Evolutionary conservation across 2,329 filamentous ascomycete genomes (phyloP).

Genomic region (Dactylellina leptospora): DNA sequence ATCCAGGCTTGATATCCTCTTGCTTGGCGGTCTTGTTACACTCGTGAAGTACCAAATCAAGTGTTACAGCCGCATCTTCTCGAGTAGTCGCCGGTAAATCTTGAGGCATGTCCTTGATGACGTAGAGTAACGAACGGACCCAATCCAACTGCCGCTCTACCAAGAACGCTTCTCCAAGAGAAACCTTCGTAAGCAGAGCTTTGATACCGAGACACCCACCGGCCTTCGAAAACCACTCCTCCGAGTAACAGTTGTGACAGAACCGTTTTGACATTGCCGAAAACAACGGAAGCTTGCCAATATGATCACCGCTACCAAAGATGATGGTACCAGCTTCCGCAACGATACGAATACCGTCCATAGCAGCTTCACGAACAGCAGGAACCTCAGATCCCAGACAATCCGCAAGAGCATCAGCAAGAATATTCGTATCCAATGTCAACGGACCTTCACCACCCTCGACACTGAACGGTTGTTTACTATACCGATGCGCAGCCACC

Average conservation of each 20-base stretch:
- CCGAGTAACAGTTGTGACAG: slow-evolving; percentile 93
- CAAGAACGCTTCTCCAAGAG: slow-evolving; percentile 85
- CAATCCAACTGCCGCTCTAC: slow-evolving; percentile 84
- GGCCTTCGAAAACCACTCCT: slow-evolving; percentile 98
- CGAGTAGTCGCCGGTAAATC: slow-evolving; percentile 92
- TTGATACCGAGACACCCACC: slow-evolving; percentile 91
- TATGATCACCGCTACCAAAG: slow-evolving; percentile 76
- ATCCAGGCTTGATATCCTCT: slow-evolving; percentile 76
- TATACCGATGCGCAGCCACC: slow-evolving; percentile 81
- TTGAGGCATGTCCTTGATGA: slow-evolving; percentile 96
- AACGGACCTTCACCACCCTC: slow-evolving; percentile 85
- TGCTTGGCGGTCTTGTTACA: slow-evolving; percentile 83
- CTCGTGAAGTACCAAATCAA: slow-evolving; percentile 79
- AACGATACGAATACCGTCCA: slow-evolving; percentile 78
- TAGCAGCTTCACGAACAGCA: slow-evolving; percentile 81
- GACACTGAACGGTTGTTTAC: slow-evolving; percentile 81
- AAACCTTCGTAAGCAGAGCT: slow-evolving; percentile 82
- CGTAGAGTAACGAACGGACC: slow-evolving; percentile 89
- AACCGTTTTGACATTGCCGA: slow-evolving; percentile 81
- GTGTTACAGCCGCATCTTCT: slow-evolving; percentile 79
- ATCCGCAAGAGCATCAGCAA: slow-evolving; percentile 90
- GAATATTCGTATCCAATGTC: slow-evolving; percentile 82
- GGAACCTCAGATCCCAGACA: slow-evolving; percentile 85
- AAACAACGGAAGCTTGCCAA: slow-evolving; percentile 84
- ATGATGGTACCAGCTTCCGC: slow-evolving; percentile 79